A percentile compares a stretch with the other conserved stretches of the same genome.
phyloP scores from a whole-genome alignment of 768 basidiomycete genomes.

The Kwoniella botswanensis region DNA sequence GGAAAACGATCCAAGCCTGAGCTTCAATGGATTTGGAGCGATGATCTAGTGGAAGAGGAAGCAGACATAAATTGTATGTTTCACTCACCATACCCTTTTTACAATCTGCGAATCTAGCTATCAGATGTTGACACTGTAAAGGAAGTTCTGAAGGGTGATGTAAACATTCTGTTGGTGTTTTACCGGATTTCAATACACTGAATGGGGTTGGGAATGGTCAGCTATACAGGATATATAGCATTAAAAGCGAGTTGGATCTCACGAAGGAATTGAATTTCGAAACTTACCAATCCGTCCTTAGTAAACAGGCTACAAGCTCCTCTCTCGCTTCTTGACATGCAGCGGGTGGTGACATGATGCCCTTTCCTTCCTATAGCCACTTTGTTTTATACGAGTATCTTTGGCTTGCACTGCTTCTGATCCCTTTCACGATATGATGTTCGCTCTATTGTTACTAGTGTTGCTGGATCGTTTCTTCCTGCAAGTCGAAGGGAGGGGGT shows the following conservation, averaged over 20 bases:
- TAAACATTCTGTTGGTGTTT: conserved; percentile 53
- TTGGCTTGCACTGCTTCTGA: too few species aligned
- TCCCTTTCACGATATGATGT: too few species aligned
- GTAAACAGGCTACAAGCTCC: conserved; percentile 43
- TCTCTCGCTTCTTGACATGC: conserved; percentile 44
- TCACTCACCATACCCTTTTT: conserved; percentile 57
- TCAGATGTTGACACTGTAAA: conserved; percentile 54
- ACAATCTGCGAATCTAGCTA: conserved; percentile 53
- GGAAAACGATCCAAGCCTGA: neutral
- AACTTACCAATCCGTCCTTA: conserved; percentile 47
- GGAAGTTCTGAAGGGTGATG: conserved; percentile 48
- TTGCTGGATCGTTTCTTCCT: too few species aligned
- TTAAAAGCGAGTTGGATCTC: too few species aligned
- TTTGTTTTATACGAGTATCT: neutral
- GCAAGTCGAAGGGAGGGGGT: too few species aligned
- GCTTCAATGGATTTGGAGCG: neutral
- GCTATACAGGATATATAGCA: too few species aligned
- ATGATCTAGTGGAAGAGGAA: neutral
- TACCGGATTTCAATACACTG: conserved; percentile 52
- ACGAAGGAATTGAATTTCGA: neutral
- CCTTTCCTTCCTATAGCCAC: too few species aligned
- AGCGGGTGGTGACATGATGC: conserved; percentile 4
- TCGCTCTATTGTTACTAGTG: too few species aligned
- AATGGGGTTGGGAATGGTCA: neutral
- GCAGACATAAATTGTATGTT: neutral